phyloP scores from a whole-genome alignment of 1,139 yeast species.

The Pichia sp. region DNA sequence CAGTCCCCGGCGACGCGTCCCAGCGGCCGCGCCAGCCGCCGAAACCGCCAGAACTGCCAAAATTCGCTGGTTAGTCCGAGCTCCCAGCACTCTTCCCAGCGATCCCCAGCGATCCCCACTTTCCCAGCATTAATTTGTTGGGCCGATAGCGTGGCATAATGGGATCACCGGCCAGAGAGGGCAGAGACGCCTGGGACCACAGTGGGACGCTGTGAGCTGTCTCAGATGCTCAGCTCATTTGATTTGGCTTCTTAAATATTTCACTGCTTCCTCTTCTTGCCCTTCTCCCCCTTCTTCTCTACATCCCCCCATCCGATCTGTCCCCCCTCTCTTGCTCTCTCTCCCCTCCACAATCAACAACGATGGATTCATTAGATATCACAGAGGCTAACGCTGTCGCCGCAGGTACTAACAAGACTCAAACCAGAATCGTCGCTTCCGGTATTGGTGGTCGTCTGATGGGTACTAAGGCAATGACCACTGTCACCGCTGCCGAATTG shows the following conservation, averaged over 20 bases:
- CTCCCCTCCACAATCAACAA: neutral
- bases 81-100: too few relatives aligned
- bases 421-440: conserved; percentile 70
- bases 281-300: too few relatives aligned
- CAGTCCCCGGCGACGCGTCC: neutral
- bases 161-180: too few relatives aligned
- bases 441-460: conserved; percentile 75
- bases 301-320: too few relatives aligned
- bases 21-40: too few relatives aligned
- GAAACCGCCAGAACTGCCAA: too few relatives aligned
- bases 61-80: too few relatives aligned
- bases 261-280: neutral
- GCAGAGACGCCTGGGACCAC: too few relatives aligned
- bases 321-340: neutral
- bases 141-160: conserved; percentile 1
- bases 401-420: conserved; percentile 75
- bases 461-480: conserved; percentile 75
- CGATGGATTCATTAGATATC: conserved; percentile 41
- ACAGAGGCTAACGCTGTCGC: conserved; percentile 83
- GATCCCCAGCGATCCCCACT: too few relatives aligned
- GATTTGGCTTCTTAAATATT: neutral
- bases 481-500: conserved; percentile 62
- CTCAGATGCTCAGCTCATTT: too few relatives aligned
- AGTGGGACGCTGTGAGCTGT: too few relatives aligned
- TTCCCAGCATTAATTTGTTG: conserved; percentile 1